These are phyloP conservation scores for Emergomyces africanus DNA, from an alignment of 2,329 filamentous ascomycete species.

Conservation along the genomic window DNA sequence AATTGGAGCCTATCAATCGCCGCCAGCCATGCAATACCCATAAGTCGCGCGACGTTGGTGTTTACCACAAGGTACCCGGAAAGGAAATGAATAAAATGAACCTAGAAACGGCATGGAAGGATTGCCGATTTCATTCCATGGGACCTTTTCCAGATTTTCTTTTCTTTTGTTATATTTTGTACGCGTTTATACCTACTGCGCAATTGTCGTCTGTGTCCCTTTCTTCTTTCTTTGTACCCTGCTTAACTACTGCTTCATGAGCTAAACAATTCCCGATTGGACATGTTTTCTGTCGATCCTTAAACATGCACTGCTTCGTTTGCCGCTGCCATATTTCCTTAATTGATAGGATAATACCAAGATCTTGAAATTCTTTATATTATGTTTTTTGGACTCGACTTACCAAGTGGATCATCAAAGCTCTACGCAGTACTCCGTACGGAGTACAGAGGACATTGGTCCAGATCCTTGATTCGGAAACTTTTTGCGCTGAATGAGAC, in stretches of 20 bases:
- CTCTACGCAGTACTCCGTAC: too few relatives aligned
- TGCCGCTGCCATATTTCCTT: not conserved
- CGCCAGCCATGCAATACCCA: slow-evolving; percentile 13
- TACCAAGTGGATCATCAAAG: not conserved
- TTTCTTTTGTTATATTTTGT: not conserved
- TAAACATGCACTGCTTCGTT: not conserved
- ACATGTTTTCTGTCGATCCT: not conserved
- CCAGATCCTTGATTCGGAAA: not conserved
- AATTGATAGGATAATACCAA: not conserved
- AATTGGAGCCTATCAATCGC: slow-evolving; percentile 16
- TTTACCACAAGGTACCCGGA: not conserved
- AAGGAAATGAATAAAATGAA: not conserved
- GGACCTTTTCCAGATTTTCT: not conserved
- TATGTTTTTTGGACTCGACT: too few relatives aligned
- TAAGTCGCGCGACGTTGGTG: not conserved
- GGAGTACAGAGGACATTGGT: too few relatives aligned
- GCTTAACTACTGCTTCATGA: not conserved
- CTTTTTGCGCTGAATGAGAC: not conserved
- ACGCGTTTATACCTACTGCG: slow-evolving; percentile 1
- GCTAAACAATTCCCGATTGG: not conserved
- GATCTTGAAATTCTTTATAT: not conserved
- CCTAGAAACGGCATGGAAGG: not conserved
- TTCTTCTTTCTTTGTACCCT: not conserved
- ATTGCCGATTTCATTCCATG: not conserved
- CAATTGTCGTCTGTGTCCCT: not conserved